Percentiles rank a stretch among this genome's conserved stretches.
phyloP scores from a whole-genome alignment of 2,329 filamentous ascomycete genomes.

The Zymoseptoria tritici region DNA sequence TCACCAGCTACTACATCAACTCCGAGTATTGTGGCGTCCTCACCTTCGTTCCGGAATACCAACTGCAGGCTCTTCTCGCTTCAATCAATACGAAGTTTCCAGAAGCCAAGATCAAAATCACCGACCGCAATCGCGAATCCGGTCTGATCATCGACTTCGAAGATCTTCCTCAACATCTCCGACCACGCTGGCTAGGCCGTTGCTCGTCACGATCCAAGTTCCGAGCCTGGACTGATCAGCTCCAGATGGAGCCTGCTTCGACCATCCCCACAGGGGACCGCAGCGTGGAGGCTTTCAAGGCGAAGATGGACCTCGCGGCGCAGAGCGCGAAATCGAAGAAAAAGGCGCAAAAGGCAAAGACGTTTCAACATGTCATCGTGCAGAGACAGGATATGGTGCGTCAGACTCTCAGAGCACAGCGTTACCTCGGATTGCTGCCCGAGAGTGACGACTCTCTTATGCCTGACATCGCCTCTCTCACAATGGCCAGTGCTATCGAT shows the following conservation, averaged over 20 bases:
- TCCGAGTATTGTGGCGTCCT: slow-evolving; percentile 42
- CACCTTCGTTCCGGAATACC: slow-evolving; percentile 59
- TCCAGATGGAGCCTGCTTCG: slow-evolving; percentile 19
- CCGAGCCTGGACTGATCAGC: slow-evolving; percentile 27
- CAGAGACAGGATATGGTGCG: slow-evolving; percentile 47
- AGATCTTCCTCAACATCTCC: slow-evolving; percentile 56
- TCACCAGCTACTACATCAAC: slow-evolving; percentile 22
- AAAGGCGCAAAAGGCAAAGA: slow-evolving; percentile 20
- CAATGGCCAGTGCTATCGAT: slow-evolving; percentile 34
- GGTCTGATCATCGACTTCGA: slow-evolving; percentile 58
- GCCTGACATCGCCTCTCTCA: slow-evolving; percentile 12
- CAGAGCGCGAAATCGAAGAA: slow-evolving; percentile 45
- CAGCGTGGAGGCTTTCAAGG: slow-evolving; percentile 43
- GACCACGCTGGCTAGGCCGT: slow-evolving; percentile 61
- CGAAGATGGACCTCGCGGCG: slow-evolving; percentile 48
- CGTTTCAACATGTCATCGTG: slow-evolving; percentile 34
- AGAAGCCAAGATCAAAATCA: slow-evolving; percentile 50
- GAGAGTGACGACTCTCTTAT: slow-evolving; percentile 15
- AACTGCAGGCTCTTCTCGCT: slow-evolving; percentile 58
- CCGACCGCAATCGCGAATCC: slow-evolving; percentile 41
- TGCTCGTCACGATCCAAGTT: slow-evolving; percentile 42
- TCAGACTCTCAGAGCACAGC: slow-evolving; percentile 57
- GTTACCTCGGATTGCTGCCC: slow-evolving; percentile 62
- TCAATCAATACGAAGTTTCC: slow-evolving; percentile 55
- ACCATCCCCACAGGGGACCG: slow-evolving; percentile 24